Evolutionary conservation across 2,329 filamentous ascomycete species (phyloP), one percentile per base, ranked within the genome.

Genomic region (Colletotrichum falcatum): DNA sequence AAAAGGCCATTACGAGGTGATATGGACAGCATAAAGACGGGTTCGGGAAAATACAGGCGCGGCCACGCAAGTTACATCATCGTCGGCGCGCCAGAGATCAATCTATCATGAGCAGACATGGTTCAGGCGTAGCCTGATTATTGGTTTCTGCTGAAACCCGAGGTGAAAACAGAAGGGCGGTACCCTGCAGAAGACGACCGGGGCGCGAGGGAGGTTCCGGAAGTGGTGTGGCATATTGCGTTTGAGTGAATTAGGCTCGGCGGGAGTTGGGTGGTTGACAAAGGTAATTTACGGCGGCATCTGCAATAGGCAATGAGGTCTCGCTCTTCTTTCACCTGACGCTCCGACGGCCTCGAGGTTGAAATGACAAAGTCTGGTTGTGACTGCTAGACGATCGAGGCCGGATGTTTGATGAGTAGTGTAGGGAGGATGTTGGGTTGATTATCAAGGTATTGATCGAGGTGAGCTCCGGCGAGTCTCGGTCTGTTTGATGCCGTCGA

Each of bases 231-330:
- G 42, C n/a, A 62, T 28, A 35, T 37, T 18, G 23, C 39, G 28
- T 48, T 35, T 23, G 8, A 26, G 28, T 37, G 35, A 14, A 33
- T 58, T 61, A 62, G 44, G 44, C 56, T 62, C 39, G 49, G 46
- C 64, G 67, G 67, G 63, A 70, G 58, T 70, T 62, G 64, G 64
- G 58, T 9, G 51, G 61, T 62, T 23, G 49, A 56, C 35, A 33
- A 42, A 37, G 14, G 20, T n/a, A 11, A 14, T 26, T 35, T 18
- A 16, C 33, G 54, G 16, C 30, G n/a, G 14, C 42, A 8, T 28
- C 44, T 58, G 63, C 14, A 61, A 23, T 5, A 9, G 44, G 56
- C 20, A 66, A 46, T 3, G 30, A 33, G 7, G 16, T 35, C 30
- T 61, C n/a, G 55, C 33, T 23, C 26, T 48, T 61, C 23, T 39